Evolutionary conservation across 257 asterid genomes (phyloP), one percentile per base, ranked within the genome.

Genomic region (Gentiana macrophylla): DNA sequence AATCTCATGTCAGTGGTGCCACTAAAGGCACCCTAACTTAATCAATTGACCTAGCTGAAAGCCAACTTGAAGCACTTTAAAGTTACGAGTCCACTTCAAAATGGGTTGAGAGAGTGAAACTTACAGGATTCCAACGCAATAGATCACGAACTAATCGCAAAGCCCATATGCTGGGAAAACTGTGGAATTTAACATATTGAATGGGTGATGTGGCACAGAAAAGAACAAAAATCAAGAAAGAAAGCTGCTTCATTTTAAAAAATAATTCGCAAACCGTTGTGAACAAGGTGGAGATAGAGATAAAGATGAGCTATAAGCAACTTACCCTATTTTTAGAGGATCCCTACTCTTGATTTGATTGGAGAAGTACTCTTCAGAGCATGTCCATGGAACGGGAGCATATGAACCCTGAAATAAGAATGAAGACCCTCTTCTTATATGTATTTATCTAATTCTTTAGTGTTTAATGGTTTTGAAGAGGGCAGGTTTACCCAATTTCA

Each of bases 341-440:
- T 91, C 97, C 82, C 95, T 76, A 57, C 67, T 80, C 79, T 75
- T 77, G 70, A 91, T 83, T 62, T 72, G 89, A 67, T 59, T 62
- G 64, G 89, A 76, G 71, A 91, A 88, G 73, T 83, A 80, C 67
- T 85, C 95, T 75, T 91, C 98, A 52, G 98, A 91, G 75, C 98
- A 91, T 76, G 79, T 91, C 97, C 98, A 87, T 12, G 95, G 86
- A 74, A 81, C 98, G 52, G 98, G 97, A 54, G 95, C 80, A 66
- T 71, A 72, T 24, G 80, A 80, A 58, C 81, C 77, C 98, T 91
- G 80, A 62, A 66, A 13, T 37, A 32, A 3, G 24, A 51, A 37
- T 13, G 38, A 52, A 6, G 24, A 45, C 15, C 53, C 2, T 57
- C 47, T 56, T 33, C 0, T 35, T 55, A 53, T 38, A 38, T 53